Evolutionary conservation across 768 basidiomycete genomes (phyloP).

Genomic region (Amanita jacksonii): DNA sequence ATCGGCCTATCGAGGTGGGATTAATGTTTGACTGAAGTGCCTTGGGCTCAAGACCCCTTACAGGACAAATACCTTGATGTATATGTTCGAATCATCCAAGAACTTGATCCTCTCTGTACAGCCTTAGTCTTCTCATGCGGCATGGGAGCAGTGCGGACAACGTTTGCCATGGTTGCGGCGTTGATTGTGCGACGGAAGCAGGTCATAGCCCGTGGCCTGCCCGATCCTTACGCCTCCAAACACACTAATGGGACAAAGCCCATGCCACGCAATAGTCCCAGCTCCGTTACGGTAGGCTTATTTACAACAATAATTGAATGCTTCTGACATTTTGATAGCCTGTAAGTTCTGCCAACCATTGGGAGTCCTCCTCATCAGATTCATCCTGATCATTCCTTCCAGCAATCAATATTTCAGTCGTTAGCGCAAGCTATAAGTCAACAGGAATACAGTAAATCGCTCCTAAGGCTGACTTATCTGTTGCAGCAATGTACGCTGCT

Average conservation of each 20-base stretch:
- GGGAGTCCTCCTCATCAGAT: no score
- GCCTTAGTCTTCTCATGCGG: conserved; percentile 93
- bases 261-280: conserved; percentile 16
- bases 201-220: conserved; percentile 49
- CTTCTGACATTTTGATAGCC: not conserved
- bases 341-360: no score
- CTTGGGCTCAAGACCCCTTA: conserved; percentile 1
- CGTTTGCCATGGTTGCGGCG: conserved; percentile 96
- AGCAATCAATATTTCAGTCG: conserved; percentile 48
- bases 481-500: conserved; percentile 59
- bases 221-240: conserved; percentile 67
- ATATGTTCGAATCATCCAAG: conserved; percentile 73
- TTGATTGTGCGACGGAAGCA: conserved; percentile 78
- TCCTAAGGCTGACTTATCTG: conserved; percentile 71
- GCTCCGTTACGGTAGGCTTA: conserved; percentile 37
- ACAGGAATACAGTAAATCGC: conserved; percentile 67
- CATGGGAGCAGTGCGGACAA: conserved; percentile 93
- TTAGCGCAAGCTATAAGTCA: conserved; percentile 72
- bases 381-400: not conserved
- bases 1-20: conserved; percentile 79
- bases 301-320: not conserved
- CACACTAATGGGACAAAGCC: conserved; percentile 7
- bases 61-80: conserved; percentile 95
- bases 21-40: not conserved
- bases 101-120: conserved; percentile 70